Evolutionary conservation across 2,329 filamentous ascomycete species (phyloP), one percentile per base, ranked within the genome.

Genomic region (Lasiodiplodia theobromae): DNA sequence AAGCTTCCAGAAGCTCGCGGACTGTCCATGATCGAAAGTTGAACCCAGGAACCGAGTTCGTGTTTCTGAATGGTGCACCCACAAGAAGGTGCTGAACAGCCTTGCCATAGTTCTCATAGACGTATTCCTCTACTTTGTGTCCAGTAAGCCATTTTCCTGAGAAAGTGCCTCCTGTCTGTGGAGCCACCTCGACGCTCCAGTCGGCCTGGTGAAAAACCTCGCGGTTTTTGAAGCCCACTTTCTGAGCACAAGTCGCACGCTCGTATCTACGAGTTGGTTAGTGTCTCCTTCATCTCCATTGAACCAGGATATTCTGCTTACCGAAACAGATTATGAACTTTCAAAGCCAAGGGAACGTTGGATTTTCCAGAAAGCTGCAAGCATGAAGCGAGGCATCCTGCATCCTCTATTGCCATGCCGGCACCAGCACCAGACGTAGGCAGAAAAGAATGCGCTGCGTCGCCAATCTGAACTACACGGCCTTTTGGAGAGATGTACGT

Each of bases 391-490:
- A 78, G 63, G 18, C 76, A 76, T n/a, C 77, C 75, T 10, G 73
- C 76, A 71, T 86, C 86, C 75, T 87, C 86, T n/a, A 85, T 82
- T 0, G 86, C 85, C 73, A 87, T 85, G 51, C 83, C 84, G 0
- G 85, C 84, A 1, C 85, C 85, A 70, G 87, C 84, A 0, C 84
- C 84, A 67, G 82, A 84, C 0, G 85, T 87, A 0, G 85, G 85
- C 8, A 87, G 73, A 72, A 87, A 86, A 0, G 85, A 82, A 71
- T 87, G 86, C 63, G 85, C 86, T 54, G 83, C 83, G 71, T 87
- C 86, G 1, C 86, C 86, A 0, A 87, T 76, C 37, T 87, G 76
- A 1, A 81, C 84, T 65, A 86, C 85, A 51, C 81, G 79, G 47
- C 84, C 83, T 67, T 83, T 82, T 16, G 77, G 75, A 0, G 82